Evolutionary conservation across 768 basidiomycete genomes (phyloP).

Genomic region (Kwoniella sp.): DNA sequence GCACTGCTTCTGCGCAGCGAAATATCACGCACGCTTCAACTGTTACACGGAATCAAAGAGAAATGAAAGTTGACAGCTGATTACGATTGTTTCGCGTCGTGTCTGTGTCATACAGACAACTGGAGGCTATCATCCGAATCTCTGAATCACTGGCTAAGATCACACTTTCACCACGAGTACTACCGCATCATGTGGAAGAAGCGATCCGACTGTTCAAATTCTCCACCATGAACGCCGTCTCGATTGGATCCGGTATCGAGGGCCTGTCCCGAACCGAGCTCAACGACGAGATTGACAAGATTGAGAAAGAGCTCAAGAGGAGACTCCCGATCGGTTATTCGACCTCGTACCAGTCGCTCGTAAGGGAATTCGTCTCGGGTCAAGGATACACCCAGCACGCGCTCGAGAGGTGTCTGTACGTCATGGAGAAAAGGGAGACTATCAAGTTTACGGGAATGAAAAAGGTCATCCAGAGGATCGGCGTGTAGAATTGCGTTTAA

Average conservation of each 20-base stretch:
- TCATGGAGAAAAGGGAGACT: conserved; percentile 95
- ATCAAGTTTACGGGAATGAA: conserved; percentile 79
- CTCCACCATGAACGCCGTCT: conserved; percentile 98
- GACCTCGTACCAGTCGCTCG: conserved; percentile 90
- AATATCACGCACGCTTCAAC: neutral
- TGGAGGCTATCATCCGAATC: conserved; percentile 98
- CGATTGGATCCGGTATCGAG: conserved; percentile 81
- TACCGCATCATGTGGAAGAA: conserved; percentile 93
- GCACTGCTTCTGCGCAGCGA: neutral
- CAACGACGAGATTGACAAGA: conserved; percentile 87
- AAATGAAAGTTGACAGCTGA: no score
- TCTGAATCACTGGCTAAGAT: conserved; percentile 96
- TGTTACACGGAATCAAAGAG: no score
- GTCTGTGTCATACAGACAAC: conserved; percentile 63
- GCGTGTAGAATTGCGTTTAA: conserved; percentile 39
- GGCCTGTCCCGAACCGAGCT: conserved; percentile 87
- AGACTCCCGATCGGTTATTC: conserved; percentile 92
- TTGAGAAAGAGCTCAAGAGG: conserved; percentile 81
- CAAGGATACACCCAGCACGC: conserved; percentile 90
- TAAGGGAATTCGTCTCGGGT: conserved; percentile 88
- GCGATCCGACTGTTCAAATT: conserved; percentile 97
- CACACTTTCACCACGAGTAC: conserved; percentile 81
- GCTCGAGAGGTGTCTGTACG: conserved; percentile 83
- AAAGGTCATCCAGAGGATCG: conserved; percentile 62
- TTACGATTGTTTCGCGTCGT: neutral